Evolutionary conservation across 2,329 filamentous ascomycete species (phyloP).

Genomic region (Aspergillus transmontanensis): DNA sequence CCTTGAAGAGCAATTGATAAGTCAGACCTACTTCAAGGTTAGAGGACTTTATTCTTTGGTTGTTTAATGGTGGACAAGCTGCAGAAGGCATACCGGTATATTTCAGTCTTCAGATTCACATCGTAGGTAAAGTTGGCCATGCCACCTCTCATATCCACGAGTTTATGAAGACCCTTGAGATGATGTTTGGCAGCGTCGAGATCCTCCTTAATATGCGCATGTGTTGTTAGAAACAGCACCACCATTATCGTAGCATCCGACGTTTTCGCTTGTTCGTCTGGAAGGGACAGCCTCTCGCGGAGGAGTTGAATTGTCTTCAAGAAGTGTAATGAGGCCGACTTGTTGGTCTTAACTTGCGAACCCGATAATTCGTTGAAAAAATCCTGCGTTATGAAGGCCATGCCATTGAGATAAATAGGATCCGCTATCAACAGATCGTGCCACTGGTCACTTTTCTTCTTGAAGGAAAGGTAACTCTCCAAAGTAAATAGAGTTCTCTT

Average conservation of each 20-base stretch:
- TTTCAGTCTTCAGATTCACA: constrained; percentile 39
- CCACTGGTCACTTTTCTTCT: constrained; percentile 22
- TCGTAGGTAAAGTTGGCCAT: constrained; percentile 32
- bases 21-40: background rate
- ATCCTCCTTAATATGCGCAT: background rate
- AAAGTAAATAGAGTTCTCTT: background rate
- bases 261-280: background rate
- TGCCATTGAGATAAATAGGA: constrained; percentile 40
- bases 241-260: constrained; percentile 6
- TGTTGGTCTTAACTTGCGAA: background rate
- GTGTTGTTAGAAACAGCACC: background rate
- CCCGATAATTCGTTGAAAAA: constrained; percentile 33
- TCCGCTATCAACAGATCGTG: constrained; percentile 36
- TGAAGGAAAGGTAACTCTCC: background rate
- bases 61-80: too few species aligned
- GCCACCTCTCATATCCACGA: constrained; percentile 43
- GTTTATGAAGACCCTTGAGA: constrained; percentile 40
- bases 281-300: background rate
- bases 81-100: constrained; percentile 8
- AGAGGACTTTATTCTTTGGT: background rate
- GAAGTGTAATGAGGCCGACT: background rate
- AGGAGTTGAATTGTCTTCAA: constrained; percentile 1
- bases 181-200: background rate
- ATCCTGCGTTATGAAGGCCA: constrained; percentile 36
- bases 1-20: background rate